A percentile compares a stretch with the other conserved stretches of the same genome.
phyloP scores from a whole-genome alignment of 2,329 filamentous ascomycete species.

The Fusarium chaquense region DNA sequence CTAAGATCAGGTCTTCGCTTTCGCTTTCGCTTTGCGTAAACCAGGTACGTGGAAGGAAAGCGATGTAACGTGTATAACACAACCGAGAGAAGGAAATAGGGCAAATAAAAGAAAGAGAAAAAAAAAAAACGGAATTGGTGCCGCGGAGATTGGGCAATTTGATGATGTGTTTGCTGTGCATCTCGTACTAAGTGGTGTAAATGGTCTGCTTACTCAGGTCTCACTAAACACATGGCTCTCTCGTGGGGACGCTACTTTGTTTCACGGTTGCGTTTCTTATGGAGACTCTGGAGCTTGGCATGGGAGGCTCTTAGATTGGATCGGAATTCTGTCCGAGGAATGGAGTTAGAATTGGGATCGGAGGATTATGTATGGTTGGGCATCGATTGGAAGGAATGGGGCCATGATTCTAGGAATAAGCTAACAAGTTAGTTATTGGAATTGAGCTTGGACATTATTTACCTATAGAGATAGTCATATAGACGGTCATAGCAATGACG shows the following conservation, averaged over 20 bases:
- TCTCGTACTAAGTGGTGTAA: neutral
- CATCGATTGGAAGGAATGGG: neutral
- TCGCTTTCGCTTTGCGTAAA: neutral
- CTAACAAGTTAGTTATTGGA: neutral
- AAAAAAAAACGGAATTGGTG: neutral
- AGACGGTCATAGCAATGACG: neutral
- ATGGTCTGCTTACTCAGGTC: slow-evolving; percentile 13
- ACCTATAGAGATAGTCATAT: neutral
- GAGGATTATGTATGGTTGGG: neutral
- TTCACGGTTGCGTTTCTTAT: neutral
- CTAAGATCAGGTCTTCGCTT: neutral
- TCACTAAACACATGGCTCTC: slow-evolving; percentile 14
- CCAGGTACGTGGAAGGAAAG: neutral
- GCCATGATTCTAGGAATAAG: neutral
- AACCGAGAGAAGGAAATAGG: neutral
- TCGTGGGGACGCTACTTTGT: slow-evolving; percentile 10
- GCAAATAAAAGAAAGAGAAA: neutral
- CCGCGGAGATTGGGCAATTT: neutral
- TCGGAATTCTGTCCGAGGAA: neutral
- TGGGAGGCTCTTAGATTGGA: neutral
- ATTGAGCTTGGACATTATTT: slow-evolving; percentile 1
- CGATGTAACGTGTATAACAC: neutral
- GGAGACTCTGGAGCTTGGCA: neutral
- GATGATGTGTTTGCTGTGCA: neutral
- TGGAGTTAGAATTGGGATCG: neutral